Base-by-base conservation (phyloP, 176 grass and related monocot genomes). In the Musa schizocarpa region DNA sequence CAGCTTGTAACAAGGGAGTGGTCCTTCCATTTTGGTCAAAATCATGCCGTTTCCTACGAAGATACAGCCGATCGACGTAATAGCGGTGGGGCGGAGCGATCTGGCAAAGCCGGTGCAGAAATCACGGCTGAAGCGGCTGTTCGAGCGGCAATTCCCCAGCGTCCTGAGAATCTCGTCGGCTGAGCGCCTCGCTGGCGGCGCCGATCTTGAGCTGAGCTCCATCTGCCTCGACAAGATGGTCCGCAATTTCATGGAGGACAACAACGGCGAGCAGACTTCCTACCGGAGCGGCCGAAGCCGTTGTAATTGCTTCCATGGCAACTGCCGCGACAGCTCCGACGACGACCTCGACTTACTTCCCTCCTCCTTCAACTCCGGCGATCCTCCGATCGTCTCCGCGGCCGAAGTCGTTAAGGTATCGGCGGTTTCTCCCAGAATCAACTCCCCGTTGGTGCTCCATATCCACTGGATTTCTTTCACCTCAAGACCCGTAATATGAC, bases 221-320 rank as follows among this genome's bases (percentile, higher is more conserved):
- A 52, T 74, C 9, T 54, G 52, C 53, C 72, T 74, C 52, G 51
- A 54, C 72, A 74, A 34, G 52, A 57, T 74, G 72, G 53, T 74
- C 20, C 70, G 51, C 20, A 52, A 52, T 26, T 76, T 49, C 74
- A 76, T 76, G 27, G 74, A 76, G 24, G 56, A 62, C 20, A 43
- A 27, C 26, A 76, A 20, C 54, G 56, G 57, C 34, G 34, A 43
- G 74, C 56, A 59, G 17, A 26, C 56, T 1, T 17, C 25, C 27
- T 67, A 17, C 2, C 64, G 64, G 12, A 24, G 64, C 24, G 24
- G 64, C 7, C 74, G 74, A 10, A 76, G 14, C 74, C 74, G 54
- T 14, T 76, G 74, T 54, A 76, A 61, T 54, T 76, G 74, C 54
- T 76, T 76, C 56, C 24, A 62, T 20, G 56, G 74, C 55, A 62